A percentile compares a stretch with the other conserved stretches of the same genome.
Evolutionary conservation across 2,329 filamentous ascomycete species (phyloP).

Genomic region (Echinosphaeria canescens): DNA sequence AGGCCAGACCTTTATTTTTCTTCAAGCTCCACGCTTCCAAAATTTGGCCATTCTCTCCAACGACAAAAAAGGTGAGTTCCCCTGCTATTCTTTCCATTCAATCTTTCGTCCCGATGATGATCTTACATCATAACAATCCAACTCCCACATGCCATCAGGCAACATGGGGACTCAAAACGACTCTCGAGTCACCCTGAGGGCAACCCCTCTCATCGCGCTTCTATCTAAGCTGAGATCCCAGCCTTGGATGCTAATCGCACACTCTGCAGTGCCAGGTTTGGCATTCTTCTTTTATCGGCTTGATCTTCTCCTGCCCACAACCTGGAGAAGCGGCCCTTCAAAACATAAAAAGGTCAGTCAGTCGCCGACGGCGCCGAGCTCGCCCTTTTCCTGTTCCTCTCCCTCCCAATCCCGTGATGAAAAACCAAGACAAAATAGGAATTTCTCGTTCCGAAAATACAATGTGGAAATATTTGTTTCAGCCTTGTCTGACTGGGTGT

Average conservation of each 20-base stretch:
- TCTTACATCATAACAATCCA: conserved; percentile 34
- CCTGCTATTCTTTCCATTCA: too few relatives aligned
- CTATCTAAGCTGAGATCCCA: too few relatives aligned
- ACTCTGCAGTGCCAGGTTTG: too few relatives aligned
- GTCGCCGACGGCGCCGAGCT: background rate
- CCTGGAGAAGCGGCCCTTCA: too few relatives aligned
- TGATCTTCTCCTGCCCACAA: too few relatives aligned
- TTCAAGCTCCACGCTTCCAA: conserved; percentile 4
- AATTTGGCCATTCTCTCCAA: conserved; percentile 4
- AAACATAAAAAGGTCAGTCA: conserved; percentile 33
- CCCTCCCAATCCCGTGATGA: conserved; percentile 29
- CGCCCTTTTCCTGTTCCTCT: conserved; percentile 2
- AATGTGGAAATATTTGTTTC: conserved; percentile 43
- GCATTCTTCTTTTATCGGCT: too few relatives aligned
- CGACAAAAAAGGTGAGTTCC: conserved; percentile 2
- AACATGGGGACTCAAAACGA: conserved; percentile 28
- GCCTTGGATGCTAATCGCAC: too few relatives aligned
- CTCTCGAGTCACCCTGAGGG: conserved; percentile 36
- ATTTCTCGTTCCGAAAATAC: conserved; percentile 48
- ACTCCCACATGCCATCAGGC: conserved; percentile 25
- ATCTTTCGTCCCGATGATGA: conserved; percentile 22
- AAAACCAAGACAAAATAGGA: conserved; percentile 34
- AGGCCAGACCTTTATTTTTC: background rate
- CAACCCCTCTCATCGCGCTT: too few relatives aligned
- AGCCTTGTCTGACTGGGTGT: conserved; percentile 42